Conservation (phyloP, 139 green algal species). For the Chlorella vulgaris region DNA sequence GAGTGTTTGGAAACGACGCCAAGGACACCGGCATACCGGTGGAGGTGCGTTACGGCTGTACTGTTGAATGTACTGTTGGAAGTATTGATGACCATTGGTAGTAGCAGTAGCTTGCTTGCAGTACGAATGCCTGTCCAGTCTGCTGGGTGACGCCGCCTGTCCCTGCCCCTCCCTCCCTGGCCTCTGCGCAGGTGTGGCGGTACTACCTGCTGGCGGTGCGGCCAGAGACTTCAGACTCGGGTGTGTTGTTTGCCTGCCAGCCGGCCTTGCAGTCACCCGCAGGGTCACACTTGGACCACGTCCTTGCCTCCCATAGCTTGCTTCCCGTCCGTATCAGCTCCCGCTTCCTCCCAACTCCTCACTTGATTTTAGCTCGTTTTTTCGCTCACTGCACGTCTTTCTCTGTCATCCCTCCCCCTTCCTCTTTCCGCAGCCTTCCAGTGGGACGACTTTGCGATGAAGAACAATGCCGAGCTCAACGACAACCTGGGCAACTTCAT, state of each 20-base stretch:
- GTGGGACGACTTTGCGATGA: conserved; percentile 89
- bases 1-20: conserved; percentile 97
- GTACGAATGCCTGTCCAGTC: no score
- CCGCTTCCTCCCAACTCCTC: background rate
- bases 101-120: no score
- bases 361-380: no score
- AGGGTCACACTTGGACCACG: no score
- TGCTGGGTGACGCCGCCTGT: no score
- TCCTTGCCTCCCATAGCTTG: no score
- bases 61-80: background rate
- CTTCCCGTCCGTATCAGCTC: background rate
- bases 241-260: background rate
- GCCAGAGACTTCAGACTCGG: conserved; percentile 68
- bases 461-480: conserved; percentile 94
- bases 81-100: no score
- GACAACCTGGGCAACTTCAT: conserved; percentile 94
- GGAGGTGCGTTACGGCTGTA: conserved; percentile 50
- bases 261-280: background rate
- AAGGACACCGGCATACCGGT: conserved; percentile 81
- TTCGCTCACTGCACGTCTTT: no score
- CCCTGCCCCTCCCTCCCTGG: no score
- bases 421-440: conserved; percentile 76
- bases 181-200: conserved; percentile 83
- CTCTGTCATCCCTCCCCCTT: no score
- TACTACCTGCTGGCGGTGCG: conserved; percentile 95